Evolutionary conservation across 306 rosid species (phyloP).

Genomic region (Glycine latifolia): DNA sequence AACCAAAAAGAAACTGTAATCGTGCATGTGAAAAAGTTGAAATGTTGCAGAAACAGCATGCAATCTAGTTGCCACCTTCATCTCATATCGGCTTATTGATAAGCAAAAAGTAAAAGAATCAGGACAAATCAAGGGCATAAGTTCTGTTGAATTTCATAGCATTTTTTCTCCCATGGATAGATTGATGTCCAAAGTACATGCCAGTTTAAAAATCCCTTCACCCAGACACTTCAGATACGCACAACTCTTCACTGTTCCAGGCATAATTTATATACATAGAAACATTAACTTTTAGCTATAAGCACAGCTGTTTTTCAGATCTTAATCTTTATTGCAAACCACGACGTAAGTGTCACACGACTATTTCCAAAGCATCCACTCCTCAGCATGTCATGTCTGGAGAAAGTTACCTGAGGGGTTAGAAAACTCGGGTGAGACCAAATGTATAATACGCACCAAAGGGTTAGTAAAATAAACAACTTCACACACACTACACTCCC

Average conservation of each 20-base stretch:
- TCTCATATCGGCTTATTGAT: neutral
- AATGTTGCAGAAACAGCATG: neutral
- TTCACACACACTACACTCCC: neutral
- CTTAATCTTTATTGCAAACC: slow-evolving; percentile 48
- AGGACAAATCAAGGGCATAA: neutral
- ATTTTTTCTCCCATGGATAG: neutral
- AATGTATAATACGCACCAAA: slow-evolving; percentile 2
- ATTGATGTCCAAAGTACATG: slow-evolving; percentile 37
- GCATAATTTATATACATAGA: slow-evolving; percentile 42
- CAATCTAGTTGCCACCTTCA: slow-evolving; percentile 4
- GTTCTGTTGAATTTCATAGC: slow-evolving; percentile 39
- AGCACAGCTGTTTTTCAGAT: slow-evolving; percentile 44
- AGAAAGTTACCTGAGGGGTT: slow-evolving; percentile 47
- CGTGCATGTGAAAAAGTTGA: neutral
- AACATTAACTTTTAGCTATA: slow-evolving; percentile 42
- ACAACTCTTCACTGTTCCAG: slow-evolving; percentile 17
- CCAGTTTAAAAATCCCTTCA: slow-evolving; percentile 30
- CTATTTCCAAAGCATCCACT: slow-evolving; percentile 58
- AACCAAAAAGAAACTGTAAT: neutral
- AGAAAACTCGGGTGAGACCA: neutral
- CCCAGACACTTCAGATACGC: slow-evolving; percentile 36
- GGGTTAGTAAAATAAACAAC: neutral
- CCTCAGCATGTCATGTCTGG: slow-evolving; percentile 71
- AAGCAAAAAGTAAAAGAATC: neutral
- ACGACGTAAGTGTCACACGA: slow-evolving; percentile 37